phyloP scores from a whole-genome alignment of 495 filamentous ascomycete genomes.

The Cercophora samala region DNA sequence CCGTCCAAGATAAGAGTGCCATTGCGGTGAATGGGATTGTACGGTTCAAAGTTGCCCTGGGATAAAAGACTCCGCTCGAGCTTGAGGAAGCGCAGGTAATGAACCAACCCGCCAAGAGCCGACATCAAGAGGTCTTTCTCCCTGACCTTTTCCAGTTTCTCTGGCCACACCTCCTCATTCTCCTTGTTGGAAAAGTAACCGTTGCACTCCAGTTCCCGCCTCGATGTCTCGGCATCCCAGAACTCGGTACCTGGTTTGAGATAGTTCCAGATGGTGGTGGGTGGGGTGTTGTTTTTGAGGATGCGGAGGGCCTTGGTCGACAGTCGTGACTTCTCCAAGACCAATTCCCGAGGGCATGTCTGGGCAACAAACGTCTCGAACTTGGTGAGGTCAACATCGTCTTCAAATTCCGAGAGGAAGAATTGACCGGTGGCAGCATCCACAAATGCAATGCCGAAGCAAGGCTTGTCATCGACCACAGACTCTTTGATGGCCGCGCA shows the following conservation, averaged over 20 bases:
- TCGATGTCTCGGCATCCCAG: constrained; percentile 77
- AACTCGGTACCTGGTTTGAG: constrained; percentile 88
- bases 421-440: constrained; percentile 97
- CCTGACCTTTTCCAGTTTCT: constrained; percentile 64
- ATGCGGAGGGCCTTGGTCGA: constrained; percentile 87
- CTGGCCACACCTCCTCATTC: constrained; percentile 71
- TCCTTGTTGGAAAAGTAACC: constrained; percentile 73
- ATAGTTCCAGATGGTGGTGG: constrained; percentile 93
- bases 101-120: constrained; percentile 82
- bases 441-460: constrained; percentile 90
- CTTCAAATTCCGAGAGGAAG: constrained; percentile 82
- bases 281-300: constrained; percentile 89
- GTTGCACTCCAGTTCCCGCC: constrained; percentile 76
- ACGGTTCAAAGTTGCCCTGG: constrained; percentile 86
- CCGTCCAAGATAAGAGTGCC: constrained; percentile 92
- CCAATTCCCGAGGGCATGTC: constrained; percentile 79
- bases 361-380: constrained; percentile 98
- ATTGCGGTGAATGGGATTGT: constrained; percentile 90
- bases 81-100: constrained; percentile 84
- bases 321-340: constrained; percentile 83
- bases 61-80: constrained; percentile 85
- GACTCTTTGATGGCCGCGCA: constrained; percentile 96
- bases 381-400: constrained; percentile 92
- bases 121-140: constrained; percentile 87
- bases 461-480: constrained; percentile 68